phyloP scores from a whole-genome alignment of 1,284 basidiomycete species.

The Takashimella koratensis region DNA sequence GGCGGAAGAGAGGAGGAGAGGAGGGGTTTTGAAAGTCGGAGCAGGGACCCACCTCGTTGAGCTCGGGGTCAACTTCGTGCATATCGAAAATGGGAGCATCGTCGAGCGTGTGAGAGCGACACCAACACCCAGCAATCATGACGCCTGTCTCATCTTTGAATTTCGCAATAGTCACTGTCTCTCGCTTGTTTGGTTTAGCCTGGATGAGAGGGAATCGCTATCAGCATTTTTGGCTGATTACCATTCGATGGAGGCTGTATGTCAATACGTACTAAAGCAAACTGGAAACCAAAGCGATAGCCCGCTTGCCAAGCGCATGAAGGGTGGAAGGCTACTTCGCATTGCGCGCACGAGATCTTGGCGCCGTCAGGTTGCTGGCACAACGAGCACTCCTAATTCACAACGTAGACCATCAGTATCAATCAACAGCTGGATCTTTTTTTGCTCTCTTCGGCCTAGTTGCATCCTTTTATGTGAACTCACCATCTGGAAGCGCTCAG shows the following conservation, averaged over 20 bases:
- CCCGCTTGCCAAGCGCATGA: conserved; percentile 84
- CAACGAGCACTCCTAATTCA: conserved; percentile 53
- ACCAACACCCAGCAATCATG: conserved; percentile 76
- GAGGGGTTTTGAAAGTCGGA: background rate
- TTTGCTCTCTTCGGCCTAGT: too few relatives aligned
- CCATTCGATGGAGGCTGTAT: background rate
- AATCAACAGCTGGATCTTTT: too few relatives aligned
- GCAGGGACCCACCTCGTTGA: conserved; percentile 39
- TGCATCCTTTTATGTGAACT: conserved; percentile 5
- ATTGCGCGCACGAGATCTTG: conserved; percentile 78
- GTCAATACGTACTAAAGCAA: conserved; percentile 63
- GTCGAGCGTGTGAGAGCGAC: conserved; percentile 67
- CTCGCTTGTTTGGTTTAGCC: conserved; percentile 66
- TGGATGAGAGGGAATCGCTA: too few relatives aligned
- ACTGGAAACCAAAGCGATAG: conserved; percentile 84
- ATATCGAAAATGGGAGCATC: conserved; percentile 64
- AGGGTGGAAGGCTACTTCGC: conserved; percentile 73
- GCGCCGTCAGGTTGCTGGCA: conserved; percentile 73
- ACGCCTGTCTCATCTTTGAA: conserved; percentile 83
- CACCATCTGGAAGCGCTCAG: conserved; percentile 41
- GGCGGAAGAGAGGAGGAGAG: too few relatives aligned
- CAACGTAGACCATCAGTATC: too few relatives aligned
- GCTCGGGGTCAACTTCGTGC: conserved; percentile 72
- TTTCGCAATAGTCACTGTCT: conserved; percentile 62
- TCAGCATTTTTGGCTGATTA: too few relatives aligned